Evolutionary conservation across 305 asterid genomes (phyloP), one percentile per base, ranked within the genome.

Genomic region (Galium porrigens): DNA sequence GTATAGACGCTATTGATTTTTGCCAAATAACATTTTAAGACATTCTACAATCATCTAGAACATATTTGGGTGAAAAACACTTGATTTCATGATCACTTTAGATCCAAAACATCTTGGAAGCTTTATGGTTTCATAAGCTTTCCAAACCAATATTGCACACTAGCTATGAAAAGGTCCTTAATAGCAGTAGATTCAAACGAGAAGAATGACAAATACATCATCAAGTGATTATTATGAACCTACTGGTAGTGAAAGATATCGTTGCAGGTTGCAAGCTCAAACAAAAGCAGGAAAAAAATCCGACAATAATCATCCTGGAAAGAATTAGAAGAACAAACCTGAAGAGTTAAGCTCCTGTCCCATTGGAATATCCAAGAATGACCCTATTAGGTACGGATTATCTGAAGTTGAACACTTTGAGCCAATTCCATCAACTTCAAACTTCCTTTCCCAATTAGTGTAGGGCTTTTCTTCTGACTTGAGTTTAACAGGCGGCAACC

Each of bases 311-410:
- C 6, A 36, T 27, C 48, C 1, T 4, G 32, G 30, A 36, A 17
- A 36, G 6, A 17, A 36, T 59, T 70, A 55, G 58, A 58, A 29
- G 69, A 42, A 64, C 79, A 67, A 34, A 91, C 98, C 99, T 79
- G 88, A 75, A 72, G 77, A 48, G 63, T 65, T 83, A 77, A 84
- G 80, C 70, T 92, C 99, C 78, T 92, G 99, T 49, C 97, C 99
- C 58, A 89, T 77, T 63, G 97, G 97, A 67, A 89, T 94, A 70
- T 92, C 96, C 68, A 89, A 84, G 83, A 83, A 89, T 54, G 99
- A 87, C 59, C 99, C 99, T 37, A 89, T 85, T 68, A 80, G 85
- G 77, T 79, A 84, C 51, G 86, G 57, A 75, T 79, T 86, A 59
- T 89, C 99, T 66, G 87, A 69, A 66, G 74, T 80, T 68, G 78